Evolutionary conservation across 306 rosid species (phyloP).

Genomic region (Lablab purpureus): DNA sequence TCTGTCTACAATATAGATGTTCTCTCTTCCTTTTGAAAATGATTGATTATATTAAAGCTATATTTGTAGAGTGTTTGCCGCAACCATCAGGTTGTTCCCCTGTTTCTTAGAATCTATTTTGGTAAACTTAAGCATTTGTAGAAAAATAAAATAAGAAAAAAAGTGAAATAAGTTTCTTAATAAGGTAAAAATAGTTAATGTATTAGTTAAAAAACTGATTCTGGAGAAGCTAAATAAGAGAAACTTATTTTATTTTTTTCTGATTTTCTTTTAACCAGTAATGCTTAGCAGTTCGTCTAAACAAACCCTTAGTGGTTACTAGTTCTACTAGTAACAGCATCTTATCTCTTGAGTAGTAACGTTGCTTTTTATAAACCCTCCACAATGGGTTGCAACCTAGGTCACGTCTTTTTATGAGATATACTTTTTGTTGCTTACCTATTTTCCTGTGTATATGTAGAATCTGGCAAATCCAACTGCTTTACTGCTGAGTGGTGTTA

Average conservation of each 20-base stretch:
- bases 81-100: neutral
- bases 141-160: no score
- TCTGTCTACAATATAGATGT: neutral
- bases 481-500: constrained; percentile 80
- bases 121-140: no score
- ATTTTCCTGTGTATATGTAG: constrained; percentile 53
- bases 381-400: constrained; percentile 32
- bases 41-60: neutral
- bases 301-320: neutral
- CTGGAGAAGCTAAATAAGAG: no score
- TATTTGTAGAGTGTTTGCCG: neutral
- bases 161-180: no score
- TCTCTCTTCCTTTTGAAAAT: neutral
- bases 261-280: no score
- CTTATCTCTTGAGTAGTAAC: neutral
- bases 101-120: neutral
- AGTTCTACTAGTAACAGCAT: neutral
- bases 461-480: constrained; percentile 98
- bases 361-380: neutral
- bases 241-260: no score
- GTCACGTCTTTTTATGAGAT: neutral
- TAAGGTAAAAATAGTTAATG: no score
- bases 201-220: no score
- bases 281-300: no score
- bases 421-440: constrained; percentile 30